These are phyloP conservation scores for Heteromeles arbutifolia DNA, from an alignment of 306 rosid genomes.

Conservation along the genomic window DNA sequence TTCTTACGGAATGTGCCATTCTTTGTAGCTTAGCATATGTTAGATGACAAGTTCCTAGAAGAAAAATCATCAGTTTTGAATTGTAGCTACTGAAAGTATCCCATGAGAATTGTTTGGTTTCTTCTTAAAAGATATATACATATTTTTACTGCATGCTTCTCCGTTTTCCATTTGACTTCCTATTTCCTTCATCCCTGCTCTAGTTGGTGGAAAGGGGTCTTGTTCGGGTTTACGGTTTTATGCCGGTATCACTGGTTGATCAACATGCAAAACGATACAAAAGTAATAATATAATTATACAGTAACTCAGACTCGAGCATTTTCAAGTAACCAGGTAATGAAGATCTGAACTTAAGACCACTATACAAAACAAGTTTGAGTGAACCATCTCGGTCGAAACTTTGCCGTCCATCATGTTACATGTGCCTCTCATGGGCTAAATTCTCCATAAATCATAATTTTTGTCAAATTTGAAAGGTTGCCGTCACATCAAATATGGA, in stretches of 20 bases:
- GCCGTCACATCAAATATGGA: not conserved
- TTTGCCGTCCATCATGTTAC: not conserved
- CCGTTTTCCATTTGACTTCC: not conserved
- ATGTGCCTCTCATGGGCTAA: not conserved
- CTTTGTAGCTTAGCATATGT: constrained; percentile 1
- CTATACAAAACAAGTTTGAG: too few relatives aligned
- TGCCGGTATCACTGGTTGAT: too few relatives aligned
- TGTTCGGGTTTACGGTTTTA: too few relatives aligned
- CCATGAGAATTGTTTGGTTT: not conserved
- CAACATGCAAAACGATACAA: not conserved
- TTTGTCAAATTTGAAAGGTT: not conserved
- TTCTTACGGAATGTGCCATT: not conserved
- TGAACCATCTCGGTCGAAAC: not conserved
- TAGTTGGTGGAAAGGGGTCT: too few relatives aligned
- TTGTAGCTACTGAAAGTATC: not conserved
- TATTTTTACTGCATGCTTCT: not conserved
- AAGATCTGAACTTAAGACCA: too few relatives aligned
- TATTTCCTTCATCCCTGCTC: not conserved
- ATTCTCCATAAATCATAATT: not conserved
- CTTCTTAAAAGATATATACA: not conserved
- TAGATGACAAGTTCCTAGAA: not conserved
- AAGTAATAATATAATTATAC: too few relatives aligned
- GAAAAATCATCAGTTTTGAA: not conserved
- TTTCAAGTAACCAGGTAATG: too few relatives aligned
- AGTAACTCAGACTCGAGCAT: not conserved